phyloP scores from a whole-genome alignment of 352 stramenopile species.

The Blastocystis sp. region DNA sequence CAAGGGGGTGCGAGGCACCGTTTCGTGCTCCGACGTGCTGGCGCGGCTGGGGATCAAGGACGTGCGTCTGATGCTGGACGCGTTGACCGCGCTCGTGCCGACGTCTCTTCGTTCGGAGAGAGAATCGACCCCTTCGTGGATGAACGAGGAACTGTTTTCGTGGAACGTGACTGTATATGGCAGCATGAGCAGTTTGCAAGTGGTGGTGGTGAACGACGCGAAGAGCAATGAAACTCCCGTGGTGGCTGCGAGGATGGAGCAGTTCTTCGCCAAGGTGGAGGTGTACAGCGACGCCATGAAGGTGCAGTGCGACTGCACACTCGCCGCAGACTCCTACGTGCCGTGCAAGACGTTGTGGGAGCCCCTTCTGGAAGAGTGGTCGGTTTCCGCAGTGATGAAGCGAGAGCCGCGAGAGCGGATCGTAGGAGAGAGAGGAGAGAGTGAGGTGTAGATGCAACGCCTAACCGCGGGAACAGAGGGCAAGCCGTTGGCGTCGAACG shows the following conservation, averaged over 20 bases:
- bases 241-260: background rate
- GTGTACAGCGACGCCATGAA: background rate
- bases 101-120: background rate
- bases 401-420: slow-evolving; percentile 8
- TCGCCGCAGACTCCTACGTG: slow-evolving; percentile 13
- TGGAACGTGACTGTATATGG: background rate
- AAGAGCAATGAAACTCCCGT: background rate
- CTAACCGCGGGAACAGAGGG: background rate
- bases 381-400: background rate
- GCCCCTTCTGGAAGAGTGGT: slow-evolving; percentile 12
- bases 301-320: background rate
- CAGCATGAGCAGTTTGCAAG: background rate
- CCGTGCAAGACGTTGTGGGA: slow-evolving; percentile 10
- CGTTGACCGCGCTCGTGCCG: background rate
- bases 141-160: background rate
- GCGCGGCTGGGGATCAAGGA: background rate
- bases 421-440: background rate
- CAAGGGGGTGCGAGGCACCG: background rate
- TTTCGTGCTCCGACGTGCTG: background rate
- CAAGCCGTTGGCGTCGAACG: background rate
- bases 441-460: slow-evolving; percentile 13
- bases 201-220: background rate
- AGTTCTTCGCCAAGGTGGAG: background rate
- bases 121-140: too few species aligned
- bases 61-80: background rate